Base-by-base conservation (phyloP, 495 filamentous ascomycete genomes). In the Talaromyces nanjingensis region DNA sequence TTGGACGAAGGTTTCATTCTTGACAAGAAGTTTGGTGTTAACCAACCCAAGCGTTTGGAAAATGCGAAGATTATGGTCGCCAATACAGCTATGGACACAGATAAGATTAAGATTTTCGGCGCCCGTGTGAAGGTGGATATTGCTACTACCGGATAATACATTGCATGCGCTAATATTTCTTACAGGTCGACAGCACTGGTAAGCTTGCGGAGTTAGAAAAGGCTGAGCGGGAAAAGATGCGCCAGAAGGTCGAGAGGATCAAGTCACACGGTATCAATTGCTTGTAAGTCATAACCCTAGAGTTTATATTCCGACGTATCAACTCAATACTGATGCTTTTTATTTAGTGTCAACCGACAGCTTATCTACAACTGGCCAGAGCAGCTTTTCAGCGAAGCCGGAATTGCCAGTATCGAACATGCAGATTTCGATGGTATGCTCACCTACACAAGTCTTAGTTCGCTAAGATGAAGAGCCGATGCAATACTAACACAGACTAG, bases 321-420 rank as follows among this genome's bases (percentile, higher is more conserved):
- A 42, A 12, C 14, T 14, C 12, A 42, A 16, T 42, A 16, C 37
- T 42, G 9, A 42, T 42, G 14, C 1, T 37, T 16, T 24, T 2
- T 7, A 47, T 29, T 3, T 24, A 62, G 60, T 78, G 96, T 98
- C 72, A 98, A 98, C 83, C 84, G 94, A 65, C 94, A 98, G 73
- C 84, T 98, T 54, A 98, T 98, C 78, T 98, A 98, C 84, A 98
- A 98, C 84, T 98, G 94, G 93, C 94, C 94, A 37, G 94, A 98
- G 75, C 96, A 98, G 77, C 89, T 98, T 58, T 98, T 98, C 74
- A 90, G 93, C 25, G 94, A 98, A 73, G 93, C 92, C 9, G 96
- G 94, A 59, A 98, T 98, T 76, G 87, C 96, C 80, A 96, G 93
- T 16, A 98, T 98, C 69, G 94, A 98, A 81, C 94, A 98, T 73